Evolutionary conservation across 1,284 basidiomycete species (phyloP), one percentile per base, ranked within the genome.

Genomic region (Sporisorium graminicola): DNA sequence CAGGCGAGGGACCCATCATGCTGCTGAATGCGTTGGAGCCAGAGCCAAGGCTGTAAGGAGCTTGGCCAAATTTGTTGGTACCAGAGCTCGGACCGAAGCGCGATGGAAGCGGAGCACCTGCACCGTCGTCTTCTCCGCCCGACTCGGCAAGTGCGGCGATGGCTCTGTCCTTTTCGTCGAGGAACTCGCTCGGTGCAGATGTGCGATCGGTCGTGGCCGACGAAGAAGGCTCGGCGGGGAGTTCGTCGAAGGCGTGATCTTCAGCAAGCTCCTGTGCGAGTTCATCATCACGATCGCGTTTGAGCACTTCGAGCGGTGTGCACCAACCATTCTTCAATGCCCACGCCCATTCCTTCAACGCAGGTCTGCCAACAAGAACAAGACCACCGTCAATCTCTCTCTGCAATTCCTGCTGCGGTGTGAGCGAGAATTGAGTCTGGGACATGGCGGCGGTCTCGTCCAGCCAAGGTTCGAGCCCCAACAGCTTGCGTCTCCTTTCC

Each of bases 291-390:
- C 65, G 44, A 69, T 92, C 88, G 46, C 89, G 88, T 54, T 90
- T 89, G 24, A 94, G 86, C 2, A 90, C 88, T 51, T 91, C 90
- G n/a, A 77, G 61, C 2, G 84, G 83, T 9, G 77, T 77, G 20
- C 90, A 90, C 93, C 94, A 99, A 0, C 97, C 96, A 56, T 90
- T 88, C 80, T 90, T 90, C 58, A 98, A 85, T 1, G 95, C 96
- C 67, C 91, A 90, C 88, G 97, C 90, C 86, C 94, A 98, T 87
- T 99, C 96, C 87, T 98, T 99, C 86, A 95, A 90, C 1, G 94
- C 93, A 37, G 93, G 91, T 63, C 96, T 90, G 8, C 97, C 97
- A n/a, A 98, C 87, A 59, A 99, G 88, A 60, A 98, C 88, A 46
- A 91, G 89, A 0, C 94, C 95, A 5, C 94, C 94, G 27, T 92